A percentile compares a stretch with the other conserved stretches of the same genome.
phyloP scores from a whole-genome alignment of 2,329 filamentous ascomycete species.

The Xylaria sp. region DNA sequence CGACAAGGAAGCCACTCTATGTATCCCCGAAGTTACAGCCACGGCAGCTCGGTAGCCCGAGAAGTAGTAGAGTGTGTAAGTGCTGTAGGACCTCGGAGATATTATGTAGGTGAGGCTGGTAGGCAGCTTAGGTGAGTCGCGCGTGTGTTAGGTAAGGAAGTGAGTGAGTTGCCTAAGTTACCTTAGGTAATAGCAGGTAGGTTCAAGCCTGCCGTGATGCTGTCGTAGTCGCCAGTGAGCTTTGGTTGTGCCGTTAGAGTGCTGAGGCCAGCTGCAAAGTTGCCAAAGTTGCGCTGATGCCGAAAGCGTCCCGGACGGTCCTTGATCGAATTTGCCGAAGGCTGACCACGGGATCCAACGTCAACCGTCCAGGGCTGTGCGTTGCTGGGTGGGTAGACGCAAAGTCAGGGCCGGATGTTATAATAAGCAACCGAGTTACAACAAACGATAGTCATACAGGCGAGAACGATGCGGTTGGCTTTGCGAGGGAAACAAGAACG shows the following conservation, averaged over 20 bases:
- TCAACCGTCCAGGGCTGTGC: slow-evolving; percentile 16
- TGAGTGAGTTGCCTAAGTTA: neutral
- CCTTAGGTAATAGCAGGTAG: neutral
- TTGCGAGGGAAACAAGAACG: slow-evolving; percentile 5
- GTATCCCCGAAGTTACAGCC: slow-evolving; percentile 25
- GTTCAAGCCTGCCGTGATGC: neutral
- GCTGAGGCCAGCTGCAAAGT: slow-evolving; percentile 17
- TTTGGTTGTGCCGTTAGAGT: slow-evolving; percentile 1
- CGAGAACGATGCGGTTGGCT: neutral
- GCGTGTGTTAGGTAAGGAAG: neutral
- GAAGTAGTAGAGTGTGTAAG: neutral
- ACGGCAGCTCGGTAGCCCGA: slow-evolving; percentile 26
- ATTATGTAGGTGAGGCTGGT: slow-evolving; percentile 1
- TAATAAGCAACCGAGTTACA: slow-evolving; percentile 21
- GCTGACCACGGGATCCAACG: slow-evolving; percentile 19
- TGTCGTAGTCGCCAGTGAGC: neutral
- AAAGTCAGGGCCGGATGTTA: slow-evolving; percentile 8
- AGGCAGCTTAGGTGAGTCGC: neutral
- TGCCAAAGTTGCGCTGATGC: slow-evolving; percentile 8
- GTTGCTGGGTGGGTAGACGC: slow-evolving; percentile 21
- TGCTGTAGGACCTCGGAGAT: slow-evolving; percentile 23
- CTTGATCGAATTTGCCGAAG: slow-evolving; percentile 26
- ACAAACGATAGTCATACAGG: slow-evolving; percentile 3
- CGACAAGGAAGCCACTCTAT: slow-evolving; percentile 23
- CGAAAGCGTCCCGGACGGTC: slow-evolving; percentile 6